These are phyloP conservation scores for Quercus wislizeni DNA, from an alignment of 306 rosid genomes.

Conservation along the genomic window DNA sequence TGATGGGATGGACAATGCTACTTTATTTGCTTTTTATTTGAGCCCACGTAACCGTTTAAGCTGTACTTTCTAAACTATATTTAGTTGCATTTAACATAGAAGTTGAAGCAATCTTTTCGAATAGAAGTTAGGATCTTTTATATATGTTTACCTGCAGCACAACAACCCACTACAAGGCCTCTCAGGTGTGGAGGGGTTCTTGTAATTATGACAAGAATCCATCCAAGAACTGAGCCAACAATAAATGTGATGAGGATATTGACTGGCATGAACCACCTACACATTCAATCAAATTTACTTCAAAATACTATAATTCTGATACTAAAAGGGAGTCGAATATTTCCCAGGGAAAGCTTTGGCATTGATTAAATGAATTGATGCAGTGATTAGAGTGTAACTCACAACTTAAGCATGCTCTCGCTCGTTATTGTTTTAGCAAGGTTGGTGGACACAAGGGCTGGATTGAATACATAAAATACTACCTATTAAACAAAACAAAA, in stretches of 20 bases:
- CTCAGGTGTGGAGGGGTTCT: constrained; percentile 48
- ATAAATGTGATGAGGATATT: constrained; percentile 47
- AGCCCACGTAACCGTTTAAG: too few relatives aligned
- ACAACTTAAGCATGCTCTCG: constrained; percentile 43
- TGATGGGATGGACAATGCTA: background rate
- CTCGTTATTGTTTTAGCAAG: constrained; percentile 46
- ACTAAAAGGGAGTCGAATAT: too few relatives aligned
- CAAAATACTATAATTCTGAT: background rate
- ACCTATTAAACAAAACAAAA: constrained; percentile 22
- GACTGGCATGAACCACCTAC: constrained; percentile 62
- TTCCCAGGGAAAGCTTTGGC: background rate
- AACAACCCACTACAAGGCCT: constrained; percentile 59
- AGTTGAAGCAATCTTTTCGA: background rate
- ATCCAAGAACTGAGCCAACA: constrained; percentile 48
- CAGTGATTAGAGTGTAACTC: constrained; percentile 7
- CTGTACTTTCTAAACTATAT: too few relatives aligned
- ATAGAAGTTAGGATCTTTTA: background rate
- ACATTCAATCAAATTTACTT: background rate
- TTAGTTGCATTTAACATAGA: background rate
- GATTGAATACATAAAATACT: constrained; percentile 50
- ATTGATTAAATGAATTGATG: background rate
- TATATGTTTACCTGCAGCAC: constrained; percentile 43
- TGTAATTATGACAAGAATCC: constrained; percentile 38
- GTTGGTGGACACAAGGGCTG: constrained; percentile 42
- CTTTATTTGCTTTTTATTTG: background rate